Conservation (phyloP, 352 stramenopile genomes). For the Peronospora destructor region DNA sequence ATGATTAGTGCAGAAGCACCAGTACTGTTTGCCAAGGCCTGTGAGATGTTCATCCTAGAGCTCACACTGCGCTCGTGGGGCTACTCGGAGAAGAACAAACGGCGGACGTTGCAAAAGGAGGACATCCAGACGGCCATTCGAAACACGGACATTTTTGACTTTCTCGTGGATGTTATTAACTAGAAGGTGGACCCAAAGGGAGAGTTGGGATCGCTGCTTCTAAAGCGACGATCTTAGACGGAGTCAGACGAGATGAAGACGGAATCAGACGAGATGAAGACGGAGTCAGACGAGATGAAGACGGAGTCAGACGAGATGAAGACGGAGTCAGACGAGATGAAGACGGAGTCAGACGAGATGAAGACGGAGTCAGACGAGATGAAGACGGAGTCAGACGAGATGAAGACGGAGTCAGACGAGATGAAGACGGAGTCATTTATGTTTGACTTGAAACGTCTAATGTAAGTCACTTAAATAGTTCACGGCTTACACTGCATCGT, state of each 20-base stretch:
- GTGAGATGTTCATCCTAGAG: constrained; percentile 99
- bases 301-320: no score
- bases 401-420: no score
- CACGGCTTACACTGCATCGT: background rate
- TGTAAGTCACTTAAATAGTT: background rate
- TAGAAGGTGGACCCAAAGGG: no score
- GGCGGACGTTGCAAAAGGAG: constrained; percentile 96
- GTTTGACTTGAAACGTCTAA: background rate
- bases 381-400: no score
- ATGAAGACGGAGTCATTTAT: background rate
- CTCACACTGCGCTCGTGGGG: constrained; percentile 92
- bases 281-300: constrained; percentile 1
- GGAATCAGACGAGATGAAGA: no score
- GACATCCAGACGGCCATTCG: constrained; percentile 97
- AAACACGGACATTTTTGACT: constrained; percentile 99
- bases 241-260: constrained; percentile 1
- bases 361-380: no score
- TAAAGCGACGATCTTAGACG: constrained; percentile 6
- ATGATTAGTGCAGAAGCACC: constrained; percentile 99
- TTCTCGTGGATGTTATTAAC: constrained; percentile 93
- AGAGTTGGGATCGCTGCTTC: background rate
- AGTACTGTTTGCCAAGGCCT: constrained; percentile 98
- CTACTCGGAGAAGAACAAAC: constrained; percentile 86
- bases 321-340: constrained; percentile 5
- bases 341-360: no score